These are phyloP conservation scores for Porcisia hertigi DNA, from an alignment of 208 protist species.

Conservation along the genomic window DNA sequence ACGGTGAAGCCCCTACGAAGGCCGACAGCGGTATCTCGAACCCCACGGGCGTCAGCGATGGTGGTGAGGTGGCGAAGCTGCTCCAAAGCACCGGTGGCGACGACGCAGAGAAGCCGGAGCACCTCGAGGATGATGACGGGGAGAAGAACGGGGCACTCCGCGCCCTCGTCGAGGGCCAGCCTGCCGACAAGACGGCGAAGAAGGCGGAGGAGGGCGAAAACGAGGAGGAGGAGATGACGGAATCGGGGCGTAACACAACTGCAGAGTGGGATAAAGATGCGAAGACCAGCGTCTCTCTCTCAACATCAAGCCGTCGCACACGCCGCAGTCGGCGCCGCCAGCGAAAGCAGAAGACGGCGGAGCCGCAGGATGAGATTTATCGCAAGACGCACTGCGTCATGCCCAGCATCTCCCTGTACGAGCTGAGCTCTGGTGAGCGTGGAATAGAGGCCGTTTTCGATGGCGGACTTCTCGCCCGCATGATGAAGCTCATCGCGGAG, in stretches of 20 bases:
- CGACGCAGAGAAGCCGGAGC: constrained; percentile 7
- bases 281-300: constrained; percentile 14
- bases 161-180: background rate
- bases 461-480: constrained; percentile 56
- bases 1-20: background rate
- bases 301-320: constrained; percentile 31
- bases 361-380: constrained; percentile 64
- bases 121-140: constrained; percentile 13
- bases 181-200: background rate
- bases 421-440: constrained; percentile 42
- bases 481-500: constrained; percentile 83
- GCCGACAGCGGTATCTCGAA: background rate
- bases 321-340: constrained; percentile 41
- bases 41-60: background rate
- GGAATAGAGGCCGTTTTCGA: constrained; percentile 69
- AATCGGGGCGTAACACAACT: background rate
- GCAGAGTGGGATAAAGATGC: constrained; percentile 18
- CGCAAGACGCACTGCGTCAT: constrained; percentile 33
- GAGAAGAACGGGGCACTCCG: background rate
- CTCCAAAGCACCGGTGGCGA: background rate
- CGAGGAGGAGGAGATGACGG: constrained; percentile 12
- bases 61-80: constrained; percentile 2
- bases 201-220: constrained; percentile 1
- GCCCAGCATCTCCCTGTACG: constrained; percentile 43
- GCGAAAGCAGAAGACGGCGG: constrained; percentile 37